phyloP scores from a whole-genome alignment of 345 rosid genomes.

The Boechera stricta region DNA sequence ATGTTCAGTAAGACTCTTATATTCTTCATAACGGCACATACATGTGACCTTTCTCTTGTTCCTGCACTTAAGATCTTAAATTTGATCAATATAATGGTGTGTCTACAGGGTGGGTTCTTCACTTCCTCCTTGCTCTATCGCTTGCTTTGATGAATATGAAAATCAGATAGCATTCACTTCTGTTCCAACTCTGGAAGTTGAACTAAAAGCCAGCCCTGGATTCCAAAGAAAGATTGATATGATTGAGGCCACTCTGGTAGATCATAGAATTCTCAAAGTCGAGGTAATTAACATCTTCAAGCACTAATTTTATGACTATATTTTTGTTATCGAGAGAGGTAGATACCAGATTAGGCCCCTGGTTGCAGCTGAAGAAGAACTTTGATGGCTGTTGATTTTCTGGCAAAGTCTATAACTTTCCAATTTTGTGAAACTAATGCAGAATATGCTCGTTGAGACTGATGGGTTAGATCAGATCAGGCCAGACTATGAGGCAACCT shows the following conservation, averaged over 20 bases:
- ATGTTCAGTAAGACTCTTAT: slow-evolving; percentile 44
- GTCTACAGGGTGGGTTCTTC: slow-evolving; percentile 62
- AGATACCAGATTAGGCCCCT: background rate
- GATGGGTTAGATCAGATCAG: slow-evolving; percentile 49
- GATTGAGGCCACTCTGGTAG: slow-evolving; percentile 44
- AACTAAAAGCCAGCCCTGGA: slow-evolving; percentile 33
- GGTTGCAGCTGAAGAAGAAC: background rate
- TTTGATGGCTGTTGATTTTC: background rate
- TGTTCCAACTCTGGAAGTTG: slow-evolving; percentile 48
- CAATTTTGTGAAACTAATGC: slow-evolving; percentile 13
- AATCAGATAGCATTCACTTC: slow-evolving; percentile 53
- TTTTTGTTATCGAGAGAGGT: background rate
- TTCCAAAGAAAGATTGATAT: slow-evolving; percentile 18
- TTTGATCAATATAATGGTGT: slow-evolving; percentile 4
- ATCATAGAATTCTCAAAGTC: slow-evolving; percentile 45
- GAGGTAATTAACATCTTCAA: slow-evolving; percentile 45
- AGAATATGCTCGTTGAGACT: slow-evolving; percentile 55
- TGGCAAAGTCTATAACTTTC: background rate
- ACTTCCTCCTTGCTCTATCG: slow-evolving; percentile 47
- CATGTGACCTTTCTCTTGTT: background rate
- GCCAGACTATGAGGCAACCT: slow-evolving; percentile 53
- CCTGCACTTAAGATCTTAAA: background rate
- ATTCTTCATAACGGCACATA: background rate
- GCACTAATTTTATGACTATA: slow-evolving; percentile 1
- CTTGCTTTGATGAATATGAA: slow-evolving; percentile 56